Evolutionary conservation across 495 filamentous ascomycete species (phyloP).

Genomic region (Penicillium mononematosum): DNA sequence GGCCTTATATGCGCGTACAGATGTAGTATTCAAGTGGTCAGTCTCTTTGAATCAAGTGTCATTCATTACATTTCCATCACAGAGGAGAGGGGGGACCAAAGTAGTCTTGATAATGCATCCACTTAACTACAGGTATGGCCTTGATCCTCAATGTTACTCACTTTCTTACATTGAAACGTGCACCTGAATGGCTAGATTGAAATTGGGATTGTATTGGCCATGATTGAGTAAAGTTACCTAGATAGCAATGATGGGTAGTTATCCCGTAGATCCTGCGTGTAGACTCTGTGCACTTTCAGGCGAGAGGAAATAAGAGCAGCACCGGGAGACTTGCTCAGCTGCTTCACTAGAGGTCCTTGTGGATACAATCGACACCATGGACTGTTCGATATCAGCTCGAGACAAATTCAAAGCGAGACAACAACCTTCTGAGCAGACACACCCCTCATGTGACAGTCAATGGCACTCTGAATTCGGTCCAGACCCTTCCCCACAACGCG

Average conservation of each 20-base stretch:
- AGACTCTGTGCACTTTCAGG: not conserved
- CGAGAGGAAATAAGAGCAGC: not conserved
- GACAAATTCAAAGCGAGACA: constrained; percentile 9
- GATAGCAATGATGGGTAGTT: not conserved
- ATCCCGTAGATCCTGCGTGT: no score
- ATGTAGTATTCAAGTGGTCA: not conserved
- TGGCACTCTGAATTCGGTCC: constrained; percentile 33
- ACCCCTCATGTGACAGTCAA: constrained; percentile 33
- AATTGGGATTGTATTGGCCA: not conserved
- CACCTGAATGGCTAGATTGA: not conserved
- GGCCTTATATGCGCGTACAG: not conserved
- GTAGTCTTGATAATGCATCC: not conserved
- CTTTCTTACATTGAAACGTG: not conserved
- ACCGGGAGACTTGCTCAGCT: not conserved
- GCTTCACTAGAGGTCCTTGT: not conserved
- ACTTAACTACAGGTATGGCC: not conserved
- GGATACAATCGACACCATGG: not conserved
- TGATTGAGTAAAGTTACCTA: not conserved
- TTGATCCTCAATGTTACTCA: not conserved
- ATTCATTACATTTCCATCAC: not conserved
- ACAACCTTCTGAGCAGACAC: constrained; percentile 39
- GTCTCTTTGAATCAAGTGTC: not conserved
- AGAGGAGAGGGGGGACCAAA: not conserved
- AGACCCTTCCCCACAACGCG: constrained; percentile 36
- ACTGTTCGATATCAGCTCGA: not conserved